These are phyloP conservation scores for Cucurbita maxima DNA, from an alignment of 306 rosid species.

Conservation along the genomic window DNA sequence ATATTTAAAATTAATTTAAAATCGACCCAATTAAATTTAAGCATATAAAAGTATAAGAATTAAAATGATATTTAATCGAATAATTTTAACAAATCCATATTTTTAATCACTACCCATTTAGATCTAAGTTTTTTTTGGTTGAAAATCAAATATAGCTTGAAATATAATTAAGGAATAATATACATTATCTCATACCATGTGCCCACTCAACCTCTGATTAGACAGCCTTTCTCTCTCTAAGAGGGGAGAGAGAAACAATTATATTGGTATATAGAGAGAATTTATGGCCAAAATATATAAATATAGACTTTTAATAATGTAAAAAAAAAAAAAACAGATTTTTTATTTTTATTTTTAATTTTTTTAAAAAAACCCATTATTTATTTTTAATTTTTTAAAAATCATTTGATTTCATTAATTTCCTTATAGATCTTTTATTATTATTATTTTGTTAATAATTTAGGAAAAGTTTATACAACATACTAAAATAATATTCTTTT, in stretches of 20 bases:
- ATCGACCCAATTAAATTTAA: no score
- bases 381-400: background rate
- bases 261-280: background rate
- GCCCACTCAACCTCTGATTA: background rate
- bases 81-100: background rate
- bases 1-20: background rate
- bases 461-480: background rate
- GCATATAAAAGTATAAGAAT: no score
- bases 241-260: background rate
- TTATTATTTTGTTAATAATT: background rate
- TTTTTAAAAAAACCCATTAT: background rate
- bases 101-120: background rate
- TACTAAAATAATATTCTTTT: background rate
- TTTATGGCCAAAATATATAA: background rate
- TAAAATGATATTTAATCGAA: background rate
- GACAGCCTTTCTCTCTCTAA: background rate
- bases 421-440: background rate
- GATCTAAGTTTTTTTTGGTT: background rate
- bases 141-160: background rate
- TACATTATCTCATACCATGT: background rate
- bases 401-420: background rate
- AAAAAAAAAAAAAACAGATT: background rate
- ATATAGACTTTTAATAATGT: background rate
- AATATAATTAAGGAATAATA: conserved; percentile 1
- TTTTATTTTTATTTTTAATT: no score